Evolutionary conservation across 73 alveolate species (phyloP), one percentile per base, ranked within the genome.

Genomic region (Paramecium bursaria): DNA sequence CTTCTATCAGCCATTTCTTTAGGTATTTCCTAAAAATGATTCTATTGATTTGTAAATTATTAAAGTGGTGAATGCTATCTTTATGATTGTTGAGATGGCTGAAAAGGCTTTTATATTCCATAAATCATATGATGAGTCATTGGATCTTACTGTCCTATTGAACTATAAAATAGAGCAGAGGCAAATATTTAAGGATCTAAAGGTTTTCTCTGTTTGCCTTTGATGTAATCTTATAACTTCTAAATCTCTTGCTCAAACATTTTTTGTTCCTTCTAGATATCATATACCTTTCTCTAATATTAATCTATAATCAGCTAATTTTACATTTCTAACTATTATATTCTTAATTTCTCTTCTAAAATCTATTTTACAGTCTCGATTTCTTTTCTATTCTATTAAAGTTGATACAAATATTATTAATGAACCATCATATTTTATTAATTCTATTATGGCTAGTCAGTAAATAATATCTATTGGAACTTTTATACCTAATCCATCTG

Each of bases 301-400:
- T 67, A 42, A 67, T 67, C 82, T 33, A 67, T 67, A 39, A 67
- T 39, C 44, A 67, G 10, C 9, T 67, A 19, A 14, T 67, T 67
- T 47, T 67, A 27, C 82, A 67, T 67, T 39, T 67, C 82, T 33
- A 67, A 39, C n/a, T 67, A 67, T 67, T 67, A 42, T 7, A 67
- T 10, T 67, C 82, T 67, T 21, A 67, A 30, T 42, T 67, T 67
- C 5, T 67, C 82, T 67, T 67, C 82, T 42, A 67, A 67, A 25
- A 67, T 67, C 11, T 67, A 39, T 67, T 47, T 31, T 9, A 67
- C 82, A 9, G 44, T 4, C 17, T 67, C 82, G 27, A 67, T 67
- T 67, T 67, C 82, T 21, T 67, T 21, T 67, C 82, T 31, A 19
- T 67, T 67, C 21, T 67, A 10, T 35, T 67, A 14, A 1, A 67